Evolutionary conservation across 208 protist genomes (phyloP).

Genomic region (Crithidia bombi): DNA sequence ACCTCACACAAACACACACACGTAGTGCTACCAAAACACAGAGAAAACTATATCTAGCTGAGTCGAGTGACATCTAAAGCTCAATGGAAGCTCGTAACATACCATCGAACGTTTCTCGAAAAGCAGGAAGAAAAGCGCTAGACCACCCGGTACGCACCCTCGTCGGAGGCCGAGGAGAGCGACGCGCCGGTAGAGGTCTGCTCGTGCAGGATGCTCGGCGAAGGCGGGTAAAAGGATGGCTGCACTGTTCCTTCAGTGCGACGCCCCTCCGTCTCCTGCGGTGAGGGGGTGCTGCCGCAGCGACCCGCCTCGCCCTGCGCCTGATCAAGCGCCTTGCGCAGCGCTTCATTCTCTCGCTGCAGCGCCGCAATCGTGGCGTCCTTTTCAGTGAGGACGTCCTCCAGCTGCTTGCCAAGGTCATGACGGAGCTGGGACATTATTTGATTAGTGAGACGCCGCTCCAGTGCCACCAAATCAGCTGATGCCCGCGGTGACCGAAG

Average conservation of each 20-base stretch:
- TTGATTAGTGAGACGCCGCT: slow-evolving; percentile 33
- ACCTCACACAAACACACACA: no score
- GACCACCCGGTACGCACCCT: neutral
- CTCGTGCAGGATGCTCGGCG: slow-evolving; percentile 31
- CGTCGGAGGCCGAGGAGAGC: slow-evolving; percentile 6
- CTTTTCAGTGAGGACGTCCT: slow-evolving; percentile 49
- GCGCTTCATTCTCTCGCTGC: slow-evolving; percentile 45
- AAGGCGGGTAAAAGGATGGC: slow-evolving; percentile 10
- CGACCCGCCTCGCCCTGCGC: neutral
- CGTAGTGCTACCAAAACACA: no score
- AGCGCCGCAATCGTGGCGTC: slow-evolving; percentile 48
- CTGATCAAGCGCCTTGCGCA: slow-evolving; percentile 28
- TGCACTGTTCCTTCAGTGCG: neutral
- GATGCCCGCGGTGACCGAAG: neutral
- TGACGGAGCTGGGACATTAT: slow-evolving; percentile 54
- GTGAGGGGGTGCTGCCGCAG: neutral
- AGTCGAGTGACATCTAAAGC: no score
- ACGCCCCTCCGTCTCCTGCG: neutral
- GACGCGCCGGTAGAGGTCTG: slow-evolving; percentile 17
- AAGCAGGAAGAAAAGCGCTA: neutral
- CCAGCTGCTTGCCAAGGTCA: slow-evolving; percentile 43
- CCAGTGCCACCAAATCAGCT: slow-evolving; percentile 23
- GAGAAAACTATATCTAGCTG: no score
- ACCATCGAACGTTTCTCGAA: no score
- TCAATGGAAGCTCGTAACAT: no score